Base-by-base conservation (phyloP, 768 basidiomycete genomes). In the Lenzites betulinus region DNA sequence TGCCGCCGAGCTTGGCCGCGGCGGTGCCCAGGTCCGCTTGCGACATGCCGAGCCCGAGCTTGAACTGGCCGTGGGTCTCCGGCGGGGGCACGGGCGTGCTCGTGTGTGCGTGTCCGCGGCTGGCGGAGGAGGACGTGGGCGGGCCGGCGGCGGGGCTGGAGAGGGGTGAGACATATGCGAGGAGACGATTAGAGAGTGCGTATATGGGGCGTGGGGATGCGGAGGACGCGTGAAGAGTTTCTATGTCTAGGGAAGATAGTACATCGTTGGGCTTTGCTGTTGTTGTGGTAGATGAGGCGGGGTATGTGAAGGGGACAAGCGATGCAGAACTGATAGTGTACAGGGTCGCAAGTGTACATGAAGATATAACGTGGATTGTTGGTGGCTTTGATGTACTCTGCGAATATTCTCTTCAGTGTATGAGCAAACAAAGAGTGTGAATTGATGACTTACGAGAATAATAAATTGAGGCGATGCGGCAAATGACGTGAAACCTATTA, bases 341-440 rank as follows among this genome's bases (percentile, higher is more conserved):
- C 65, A 89, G 65, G 22, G 75, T 75, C 42, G 77, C 73, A 60
- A 87, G 81, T 30, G 83, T 83, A 52, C 72, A 73, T 22, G 86
- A 71, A 6, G 85, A 86, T 60, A 86, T 74, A 64, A 90, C 72
- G 69, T 83, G 81, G 51, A 90, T 74, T 23, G 77, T 74, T 11
- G 81, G 73, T 39, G 85, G 87, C 35, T 76, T 75, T 49, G 78
- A 77, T n/a, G 85, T 84, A 69, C 80, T 82, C 89, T 89, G 67
- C 18, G 54, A 7, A 13, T 15, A 39, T 12, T 20, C 7, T n/a
- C 26, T 26, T 53, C 15, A 53, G 41, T 22, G 15, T 2, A 11
- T 9, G 25, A 1, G 3, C 5, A 18, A n/a, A 8, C 20, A 12
- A n/a, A 28, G 13, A 28, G 4, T 25, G 42, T 13, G 3, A 41